phyloP scores from a whole-genome alignment of 148 eudicot species.

The Heliamphora exappendiculata region DNA sequence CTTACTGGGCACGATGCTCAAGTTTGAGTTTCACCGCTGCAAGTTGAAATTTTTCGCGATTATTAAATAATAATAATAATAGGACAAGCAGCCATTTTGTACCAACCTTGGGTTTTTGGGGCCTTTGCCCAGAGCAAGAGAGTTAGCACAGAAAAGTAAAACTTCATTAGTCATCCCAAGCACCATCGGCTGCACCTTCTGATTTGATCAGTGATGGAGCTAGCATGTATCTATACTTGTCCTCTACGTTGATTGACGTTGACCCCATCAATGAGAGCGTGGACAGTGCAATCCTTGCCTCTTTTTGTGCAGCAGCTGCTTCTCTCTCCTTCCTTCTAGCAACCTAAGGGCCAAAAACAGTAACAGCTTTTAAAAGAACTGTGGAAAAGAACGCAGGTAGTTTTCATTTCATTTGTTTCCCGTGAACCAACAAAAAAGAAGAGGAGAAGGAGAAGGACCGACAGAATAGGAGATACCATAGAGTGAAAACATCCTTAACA shows the following conservation, averaged over 20 bases:
- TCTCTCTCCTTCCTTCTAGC: constrained; percentile 51
- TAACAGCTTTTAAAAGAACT: neutral
- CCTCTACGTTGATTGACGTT: constrained; percentile 35
- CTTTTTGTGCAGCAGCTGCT: constrained; percentile 42
- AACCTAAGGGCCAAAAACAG: constrained; percentile 22
- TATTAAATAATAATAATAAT: too few species aligned
- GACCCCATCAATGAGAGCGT: constrained; percentile 23
- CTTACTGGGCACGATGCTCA: too few species aligned
- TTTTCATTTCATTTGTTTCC: neutral
- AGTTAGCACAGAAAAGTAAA: neutral
- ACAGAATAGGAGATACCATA: neutral
- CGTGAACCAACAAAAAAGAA: neutral
- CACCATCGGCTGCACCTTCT: constrained; percentile 49
- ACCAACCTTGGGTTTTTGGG: neutral
- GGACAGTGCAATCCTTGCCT: constrained; percentile 29
- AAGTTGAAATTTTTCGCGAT: too few species aligned
- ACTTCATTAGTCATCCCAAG: constrained; percentile 40
- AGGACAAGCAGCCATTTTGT: neutral
- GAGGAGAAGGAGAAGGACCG: neutral
- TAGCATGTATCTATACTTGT: constrained; percentile 49
- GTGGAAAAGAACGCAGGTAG: neutral
- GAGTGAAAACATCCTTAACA: neutral
- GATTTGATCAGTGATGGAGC: constrained; percentile 25
- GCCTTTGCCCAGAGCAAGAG: neutral
- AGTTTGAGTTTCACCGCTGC: too few species aligned